Conservation (phyloP, 1,284 basidiomycete genomes). For the Leccinum variabile region DNA sequence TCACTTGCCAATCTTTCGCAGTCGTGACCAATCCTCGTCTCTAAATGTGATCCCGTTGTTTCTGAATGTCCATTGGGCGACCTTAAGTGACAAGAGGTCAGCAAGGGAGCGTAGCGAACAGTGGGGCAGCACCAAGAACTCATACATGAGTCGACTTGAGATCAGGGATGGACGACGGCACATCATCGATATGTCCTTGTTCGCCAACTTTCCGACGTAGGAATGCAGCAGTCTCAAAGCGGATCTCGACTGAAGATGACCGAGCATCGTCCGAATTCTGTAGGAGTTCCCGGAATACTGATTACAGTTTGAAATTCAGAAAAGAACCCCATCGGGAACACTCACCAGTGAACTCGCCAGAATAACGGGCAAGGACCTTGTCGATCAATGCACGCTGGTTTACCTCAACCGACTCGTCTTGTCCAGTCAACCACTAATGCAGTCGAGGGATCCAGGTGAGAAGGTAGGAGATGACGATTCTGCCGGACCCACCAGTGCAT, state of each 20-base stretch:
- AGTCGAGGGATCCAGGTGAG: background rate
- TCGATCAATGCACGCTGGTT: slow-evolving; percentile 94
- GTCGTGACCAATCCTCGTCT: slow-evolving; percentile 83
- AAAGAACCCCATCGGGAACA: background rate
- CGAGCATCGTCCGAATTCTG: slow-evolving; percentile 95
- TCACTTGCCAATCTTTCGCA: slow-evolving; percentile 81
- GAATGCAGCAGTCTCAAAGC: slow-evolving; percentile 56
- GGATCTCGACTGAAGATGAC: slow-evolving; percentile 76
- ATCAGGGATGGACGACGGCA: slow-evolving; percentile 49
- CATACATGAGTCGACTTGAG: slow-evolving; percentile 55
- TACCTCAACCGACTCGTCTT: slow-evolving; percentile 87
- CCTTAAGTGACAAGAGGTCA: slow-evolving; percentile 40
- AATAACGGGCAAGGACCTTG: slow-evolving; percentile 92
- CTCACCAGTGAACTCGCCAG: slow-evolving; percentile 83
- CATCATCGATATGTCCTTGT: slow-evolving; percentile 2
- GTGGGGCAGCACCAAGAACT: slow-evolving; percentile 7
- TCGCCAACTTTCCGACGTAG: slow-evolving; percentile 40
- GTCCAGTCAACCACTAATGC: slow-evolving; percentile 64
- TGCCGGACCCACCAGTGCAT: slow-evolving; percentile 12
- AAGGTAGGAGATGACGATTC: background rate
- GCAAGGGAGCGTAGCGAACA: background rate
- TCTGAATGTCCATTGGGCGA: slow-evolving; percentile 76
- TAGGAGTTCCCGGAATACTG: slow-evolving; percentile 87
- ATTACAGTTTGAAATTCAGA: background rate
- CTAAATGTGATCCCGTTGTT: slow-evolving; percentile 86